Conservation (phyloP, 1,284 basidiomycete genomes). For the Puccinia polysora region DNA sequence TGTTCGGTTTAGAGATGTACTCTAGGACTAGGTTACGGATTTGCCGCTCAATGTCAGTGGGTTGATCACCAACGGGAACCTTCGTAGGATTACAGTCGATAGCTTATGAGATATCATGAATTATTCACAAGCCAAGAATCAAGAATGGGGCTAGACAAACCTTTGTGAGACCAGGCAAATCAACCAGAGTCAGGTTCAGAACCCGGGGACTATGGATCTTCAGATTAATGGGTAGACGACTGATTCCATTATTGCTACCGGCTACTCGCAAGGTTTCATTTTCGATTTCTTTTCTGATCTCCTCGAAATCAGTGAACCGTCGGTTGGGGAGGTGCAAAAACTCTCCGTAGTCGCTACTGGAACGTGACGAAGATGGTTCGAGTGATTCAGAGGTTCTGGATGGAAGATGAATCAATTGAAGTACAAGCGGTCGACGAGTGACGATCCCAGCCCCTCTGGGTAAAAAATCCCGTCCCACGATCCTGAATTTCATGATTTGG, state of each 20-base stretch:
- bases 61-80: conserved; percentile 75
- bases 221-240: conserved; percentile 87
- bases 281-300: conserved; percentile 94
- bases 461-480: conserved; percentile 67
- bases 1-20: conserved; percentile 94
- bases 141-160: conserved; percentile 53
- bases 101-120: too few species aligned
- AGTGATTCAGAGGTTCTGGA: conserved; percentile 57
- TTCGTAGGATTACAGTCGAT: too few species aligned
- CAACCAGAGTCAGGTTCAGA: conserved; percentile 88
- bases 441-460: conserved; percentile 84
- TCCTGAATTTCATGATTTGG: not conserved
- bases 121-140: too few species aligned
- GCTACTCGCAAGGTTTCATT: conserved; percentile 96
- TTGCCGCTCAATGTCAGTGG: conserved; percentile 88
- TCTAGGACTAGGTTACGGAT: conserved; percentile 89
- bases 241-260: conserved; percentile 97
- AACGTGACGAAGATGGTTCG: conserved; percentile 43
- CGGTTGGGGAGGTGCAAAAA: conserved; percentile 88
- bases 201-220: conserved; percentile 94
- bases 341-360: conserved; percentile 79
- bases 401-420: conserved; percentile 81
- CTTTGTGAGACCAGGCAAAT: conserved; percentile 93
- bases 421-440: conserved; percentile 85
- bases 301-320: conserved; percentile 87